phyloP scores from a whole-genome alignment of 1,284 basidiomycete genomes.

The Puccinia horiana region DNA sequence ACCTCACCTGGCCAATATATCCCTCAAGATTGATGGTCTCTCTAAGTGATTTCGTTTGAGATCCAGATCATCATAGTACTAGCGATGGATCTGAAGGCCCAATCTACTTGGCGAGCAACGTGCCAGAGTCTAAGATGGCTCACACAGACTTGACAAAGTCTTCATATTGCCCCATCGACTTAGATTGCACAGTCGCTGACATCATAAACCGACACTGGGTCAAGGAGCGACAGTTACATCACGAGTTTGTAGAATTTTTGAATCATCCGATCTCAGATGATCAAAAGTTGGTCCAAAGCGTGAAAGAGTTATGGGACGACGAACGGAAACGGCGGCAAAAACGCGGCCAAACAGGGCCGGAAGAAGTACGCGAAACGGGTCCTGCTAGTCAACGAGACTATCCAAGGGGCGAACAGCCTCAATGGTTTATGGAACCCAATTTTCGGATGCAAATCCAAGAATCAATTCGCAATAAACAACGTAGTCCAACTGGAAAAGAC shows the following conservation, averaged over 20 bases:
- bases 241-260: slow-evolving; percentile 69
- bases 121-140: slow-evolving; percentile 19
- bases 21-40: not conserved
- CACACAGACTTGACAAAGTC: slow-evolving; percentile 59
- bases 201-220: slow-evolving; percentile 80
- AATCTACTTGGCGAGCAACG: slow-evolving; percentile 36
- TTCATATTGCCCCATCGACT: slow-evolving; percentile 75
- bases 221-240: slow-evolving; percentile 71
- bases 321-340: slow-evolving; percentile 72
- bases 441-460: slow-evolving; percentile 50
- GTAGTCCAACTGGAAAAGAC: slow-evolving; percentile 23
- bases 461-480: slow-evolving; percentile 49
- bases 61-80: slow-evolving; percentile 10
- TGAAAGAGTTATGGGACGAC: slow-evolving; percentile 93
- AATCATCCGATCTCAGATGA: slow-evolving; percentile 62
- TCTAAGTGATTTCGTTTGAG: not conserved
- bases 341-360: slow-evolving; percentile 53
- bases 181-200: slow-evolving; percentile 76
- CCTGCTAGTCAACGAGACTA: slow-evolving; percentile 46
- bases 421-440: slow-evolving; percentile 49
- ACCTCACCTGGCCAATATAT: not conserved
- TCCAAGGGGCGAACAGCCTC: slow-evolving; percentile 48
- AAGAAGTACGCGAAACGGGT: slow-evolving; percentile 50
- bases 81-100: not conserved
- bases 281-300: slow-evolving; percentile 80